Evolutionary conservation across 140 eudicot genomes (phyloP), one percentile per base, ranked within the genome.

Genomic region (Senecio squalidus): DNA sequence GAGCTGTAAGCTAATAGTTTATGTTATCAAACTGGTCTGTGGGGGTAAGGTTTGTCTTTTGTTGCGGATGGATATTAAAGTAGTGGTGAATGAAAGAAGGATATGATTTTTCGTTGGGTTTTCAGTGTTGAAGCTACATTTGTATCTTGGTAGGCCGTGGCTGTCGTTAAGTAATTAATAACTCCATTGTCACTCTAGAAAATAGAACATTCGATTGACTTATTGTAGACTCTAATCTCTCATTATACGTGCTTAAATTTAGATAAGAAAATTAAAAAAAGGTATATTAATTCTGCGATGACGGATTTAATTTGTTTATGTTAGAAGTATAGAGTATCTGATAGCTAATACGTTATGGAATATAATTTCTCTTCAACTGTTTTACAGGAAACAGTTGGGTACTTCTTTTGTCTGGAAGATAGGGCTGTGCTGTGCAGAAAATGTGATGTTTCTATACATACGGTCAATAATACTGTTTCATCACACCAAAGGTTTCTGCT

Each of bases 391-490:
- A 40, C 85, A 16, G 77, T 44, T 47, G 94, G 90, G 2, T 88
- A 64, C 62, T 84, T 88, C 86, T 81, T 88, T 58, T 88, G 96
- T 71, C 46, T 81, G 41, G 94, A 88, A 74, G 96, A 88, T 38
- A 77, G 96, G 63, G 96, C 96, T 56, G 45, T 88, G 23, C 77
- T 84, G 0, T 88, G 96, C 76, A 76, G 96, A 76, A 78, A 78
- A 61, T 88, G 96, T 44, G 96, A 88, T 60, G 81, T 84, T 25
- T 78, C 87, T 5, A 79, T 88, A 54, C 96, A 88, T 55, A 75
- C 80, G 1, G 72, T 60, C n/a, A 88, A 81, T 58, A 11, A 49
- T 18, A 55, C 11, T 39, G 94, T 88, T 30, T 66, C 87, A 17
- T 74, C 58, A 9, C 96, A 88, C 71, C 82, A 76, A 33, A 78